Evolutionary conservation across 2,329 filamentous ascomycete genomes (phyloP).

Genomic region (Aciculosporium take): DNA sequence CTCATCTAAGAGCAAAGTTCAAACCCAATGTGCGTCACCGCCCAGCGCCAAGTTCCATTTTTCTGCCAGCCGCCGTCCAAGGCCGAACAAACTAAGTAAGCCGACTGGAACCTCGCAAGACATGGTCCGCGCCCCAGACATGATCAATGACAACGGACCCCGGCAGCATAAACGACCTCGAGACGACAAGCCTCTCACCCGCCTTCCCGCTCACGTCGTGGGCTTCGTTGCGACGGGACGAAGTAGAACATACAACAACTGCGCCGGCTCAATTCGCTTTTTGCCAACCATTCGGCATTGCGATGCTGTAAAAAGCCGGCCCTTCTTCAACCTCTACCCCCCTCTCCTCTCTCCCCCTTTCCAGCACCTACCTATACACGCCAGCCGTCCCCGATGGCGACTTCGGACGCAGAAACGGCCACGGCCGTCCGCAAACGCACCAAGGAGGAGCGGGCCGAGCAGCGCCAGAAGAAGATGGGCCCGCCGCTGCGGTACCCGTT

Average conservation of each 20-base stretch:
- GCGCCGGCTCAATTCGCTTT: no score
- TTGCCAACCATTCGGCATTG: no score
- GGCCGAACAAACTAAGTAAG: not conserved
- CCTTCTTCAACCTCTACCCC: no score
- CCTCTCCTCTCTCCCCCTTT: no score
- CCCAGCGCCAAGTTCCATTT: constrained; percentile 1
- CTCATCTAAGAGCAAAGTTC: no score
- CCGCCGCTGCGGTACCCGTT: constrained; percentile 52
- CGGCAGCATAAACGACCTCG: no score
- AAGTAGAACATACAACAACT: no score
- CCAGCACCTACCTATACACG: not conserved
- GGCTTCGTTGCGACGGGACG: no score
- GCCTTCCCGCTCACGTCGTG: no score
- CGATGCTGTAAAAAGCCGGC: constrained; percentile 2
- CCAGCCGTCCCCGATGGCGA: constrained; percentile 10
- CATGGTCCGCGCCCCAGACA: not conserved
- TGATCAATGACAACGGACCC: not conserved
- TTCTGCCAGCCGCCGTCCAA: constrained; percentile 7
- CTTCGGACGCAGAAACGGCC: constrained; percentile 3
- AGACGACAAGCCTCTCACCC: no score
- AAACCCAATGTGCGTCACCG: constrained; percentile 6
- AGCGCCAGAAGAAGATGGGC: constrained; percentile 22
- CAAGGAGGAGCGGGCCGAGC: constrained; percentile 7
- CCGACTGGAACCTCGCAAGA: no score
- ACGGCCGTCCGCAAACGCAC: constrained; percentile 5